phyloP scores from a whole-genome alignment of 2,329 filamentous ascomycete species.

The Emergomyces africanus region DNA sequence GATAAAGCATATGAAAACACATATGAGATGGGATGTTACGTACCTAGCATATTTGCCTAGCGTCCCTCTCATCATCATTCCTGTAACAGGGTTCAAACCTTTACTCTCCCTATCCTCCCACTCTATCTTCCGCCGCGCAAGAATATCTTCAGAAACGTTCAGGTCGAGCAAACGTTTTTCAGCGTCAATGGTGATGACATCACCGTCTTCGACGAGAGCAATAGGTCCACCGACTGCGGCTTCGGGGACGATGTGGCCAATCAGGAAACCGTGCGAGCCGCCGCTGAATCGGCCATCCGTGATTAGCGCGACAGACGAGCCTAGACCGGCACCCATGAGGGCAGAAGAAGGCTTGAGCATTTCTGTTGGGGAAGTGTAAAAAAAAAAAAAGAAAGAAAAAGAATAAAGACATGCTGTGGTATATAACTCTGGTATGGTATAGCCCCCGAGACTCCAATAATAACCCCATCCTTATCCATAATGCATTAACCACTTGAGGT shows the following conservation, averaged over 20 bases:
- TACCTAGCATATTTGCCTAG: constrained; percentile 55
- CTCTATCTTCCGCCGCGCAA: constrained; percentile 42
- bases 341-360: constrained; percentile 61
- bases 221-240: constrained; percentile 82
- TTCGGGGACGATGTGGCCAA: constrained; percentile 62
- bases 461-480: not conserved
- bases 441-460: not conserved
- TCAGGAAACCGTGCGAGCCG: constrained; percentile 37
- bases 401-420: no score
- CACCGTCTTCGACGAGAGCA: constrained; percentile 66
- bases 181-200: constrained; percentile 76
- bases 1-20: not conserved
- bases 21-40: constrained; percentile 7
- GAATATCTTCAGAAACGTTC: constrained; percentile 41
- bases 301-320: constrained; percentile 56
- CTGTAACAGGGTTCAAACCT: constrained; percentile 36
- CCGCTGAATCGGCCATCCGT: constrained; percentile 73
- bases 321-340: constrained; percentile 61
- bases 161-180: constrained; percentile 33
- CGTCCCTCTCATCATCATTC: constrained; percentile 49
- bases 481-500: not conserved
- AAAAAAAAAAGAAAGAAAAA: no score
- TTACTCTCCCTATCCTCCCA: constrained; percentile 42
- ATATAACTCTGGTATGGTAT: not conserved
- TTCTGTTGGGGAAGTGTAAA: constrained; percentile 28